These are phyloP conservation scores for Clarireedia monteithiana DNA, from an alignment of 2,329 filamentous ascomycete genomes.

Conservation along the genomic window DNA sequence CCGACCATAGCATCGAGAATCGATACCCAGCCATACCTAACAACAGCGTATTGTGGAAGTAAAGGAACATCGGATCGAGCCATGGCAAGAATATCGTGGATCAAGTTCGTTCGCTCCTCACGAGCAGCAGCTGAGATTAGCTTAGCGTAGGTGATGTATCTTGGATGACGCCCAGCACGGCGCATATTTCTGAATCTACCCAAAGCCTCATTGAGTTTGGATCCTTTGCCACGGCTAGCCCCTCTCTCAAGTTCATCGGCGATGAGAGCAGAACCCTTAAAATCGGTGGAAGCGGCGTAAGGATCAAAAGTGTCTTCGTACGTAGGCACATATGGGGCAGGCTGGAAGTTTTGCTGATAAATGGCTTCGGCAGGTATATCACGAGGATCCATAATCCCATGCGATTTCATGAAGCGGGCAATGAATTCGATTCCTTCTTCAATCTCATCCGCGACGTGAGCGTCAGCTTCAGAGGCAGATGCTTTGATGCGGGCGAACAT, in stretches of 20 bases:
- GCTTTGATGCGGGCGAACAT: constrained; percentile 83
- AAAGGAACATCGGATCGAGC: constrained; percentile 84
- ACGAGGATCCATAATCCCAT: constrained; percentile 48
- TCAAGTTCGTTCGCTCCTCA: constrained; percentile 71
- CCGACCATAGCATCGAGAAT: constrained; percentile 96
- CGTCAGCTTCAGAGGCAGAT: constrained; percentile 40
- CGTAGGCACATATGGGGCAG: constrained; percentile 48
- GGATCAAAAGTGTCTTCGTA: constrained; percentile 85
- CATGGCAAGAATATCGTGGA: constrained; percentile 81
- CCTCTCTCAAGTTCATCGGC: constrained; percentile 81
- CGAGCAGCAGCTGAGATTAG: constrained; percentile 85
- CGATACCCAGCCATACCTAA: constrained; percentile 91
- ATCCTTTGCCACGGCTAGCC: constrained; percentile 53
- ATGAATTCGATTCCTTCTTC: constrained; percentile 77
- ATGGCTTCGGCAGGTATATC: constrained; percentile 39
- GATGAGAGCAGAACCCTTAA: constrained; percentile 86
- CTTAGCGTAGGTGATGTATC: constrained; percentile 96
- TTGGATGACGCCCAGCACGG: constrained; percentile 79
- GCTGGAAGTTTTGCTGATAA: constrained; percentile 38
- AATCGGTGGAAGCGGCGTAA: constrained; percentile 83
- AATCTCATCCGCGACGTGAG: constrained; percentile 66
- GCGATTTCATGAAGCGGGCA: constrained; percentile 48
- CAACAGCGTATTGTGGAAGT: constrained; percentile 73
- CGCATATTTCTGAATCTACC: constrained; percentile 87
- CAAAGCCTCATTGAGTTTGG: constrained; percentile 72